Conservation (phyloP, 2,329 filamentous ascomycete genomes). For the Aureobasidium uvarum region DNA sequence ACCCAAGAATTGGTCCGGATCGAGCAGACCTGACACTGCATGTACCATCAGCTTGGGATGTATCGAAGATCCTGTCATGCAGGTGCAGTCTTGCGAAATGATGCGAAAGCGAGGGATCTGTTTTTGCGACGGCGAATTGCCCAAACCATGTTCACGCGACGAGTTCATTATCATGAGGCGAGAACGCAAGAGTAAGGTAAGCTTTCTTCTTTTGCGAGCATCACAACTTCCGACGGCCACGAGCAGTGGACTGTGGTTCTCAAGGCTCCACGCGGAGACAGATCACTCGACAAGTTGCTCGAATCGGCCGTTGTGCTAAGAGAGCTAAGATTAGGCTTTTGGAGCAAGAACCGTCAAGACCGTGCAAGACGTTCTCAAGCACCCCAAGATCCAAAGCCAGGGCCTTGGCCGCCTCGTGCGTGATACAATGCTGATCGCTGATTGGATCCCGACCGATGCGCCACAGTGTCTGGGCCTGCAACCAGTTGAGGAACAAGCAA, state of each 20-base stretch:
- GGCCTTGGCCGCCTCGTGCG: conserved; percentile 21
- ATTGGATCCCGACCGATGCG: conserved; percentile 17
- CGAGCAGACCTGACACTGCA: neutral
- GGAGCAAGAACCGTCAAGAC: conserved; percentile 24
- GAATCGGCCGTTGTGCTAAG: conserved; percentile 21
- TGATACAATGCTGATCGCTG: neutral
- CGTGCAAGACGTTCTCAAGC: conserved; percentile 25
- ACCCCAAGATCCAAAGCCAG: conserved; percentile 19
- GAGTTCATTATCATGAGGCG: neutral
- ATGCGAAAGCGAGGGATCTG: neutral
- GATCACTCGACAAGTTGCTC: conserved; percentile 23
- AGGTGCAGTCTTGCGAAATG: neutral
- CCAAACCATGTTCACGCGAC: neutral
- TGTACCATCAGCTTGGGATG: neutral
- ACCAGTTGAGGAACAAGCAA: conserved; percentile 23
- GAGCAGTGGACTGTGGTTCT: neutral
- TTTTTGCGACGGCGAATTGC: neutral
- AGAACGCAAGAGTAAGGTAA: neutral
- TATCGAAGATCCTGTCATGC: conserved; percentile 4
- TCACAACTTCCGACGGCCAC: neutral
- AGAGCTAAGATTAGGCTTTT: conserved; percentile 23
- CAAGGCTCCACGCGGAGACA: conserved; percentile 10
- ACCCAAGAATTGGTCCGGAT: conserved; percentile 11
- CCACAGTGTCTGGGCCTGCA: conserved; percentile 22
- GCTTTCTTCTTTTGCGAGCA: neutral